phyloP scores from a whole-genome alignment of 2,329 filamentous ascomycete genomes.

The Fusarium continuum region DNA sequence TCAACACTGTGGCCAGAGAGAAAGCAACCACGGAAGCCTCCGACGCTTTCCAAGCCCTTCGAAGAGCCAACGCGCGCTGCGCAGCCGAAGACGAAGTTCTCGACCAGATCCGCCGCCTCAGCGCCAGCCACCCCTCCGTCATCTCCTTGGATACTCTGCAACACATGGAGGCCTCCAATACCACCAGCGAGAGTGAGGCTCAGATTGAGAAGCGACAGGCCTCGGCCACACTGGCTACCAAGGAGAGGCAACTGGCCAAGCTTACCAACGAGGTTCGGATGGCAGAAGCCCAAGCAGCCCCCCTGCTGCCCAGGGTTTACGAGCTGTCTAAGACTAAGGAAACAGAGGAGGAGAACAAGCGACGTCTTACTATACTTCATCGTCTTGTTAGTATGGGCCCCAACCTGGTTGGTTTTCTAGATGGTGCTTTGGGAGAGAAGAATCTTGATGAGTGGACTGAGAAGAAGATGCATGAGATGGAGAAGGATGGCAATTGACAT shows the following conservation, averaged over 20 bases:
- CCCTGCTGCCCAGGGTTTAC: background rate
- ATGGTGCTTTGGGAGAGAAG: background rate
- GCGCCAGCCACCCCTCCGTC: background rate
- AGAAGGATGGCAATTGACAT: background rate
- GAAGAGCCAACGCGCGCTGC: background rate
- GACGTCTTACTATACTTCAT: background rate
- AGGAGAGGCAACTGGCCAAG: background rate
- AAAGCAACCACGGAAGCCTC: background rate
- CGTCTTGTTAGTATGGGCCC: background rate
- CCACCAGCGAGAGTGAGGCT: background rate
- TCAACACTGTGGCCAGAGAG: rapidly evolving
- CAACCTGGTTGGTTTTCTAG: background rate
- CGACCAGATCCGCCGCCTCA: background rate
- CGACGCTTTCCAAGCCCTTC: background rate
- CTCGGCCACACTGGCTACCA: rapidly evolving
- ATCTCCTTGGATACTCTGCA: background rate
- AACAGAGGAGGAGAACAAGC: background rate
- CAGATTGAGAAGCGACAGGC: background rate
- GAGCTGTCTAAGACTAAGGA: background rate
- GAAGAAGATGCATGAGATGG: background rate
- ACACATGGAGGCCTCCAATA: too few relatives aligned
- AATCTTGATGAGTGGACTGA: background rate
- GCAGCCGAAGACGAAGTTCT: background rate
- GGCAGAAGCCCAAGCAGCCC: background rate
- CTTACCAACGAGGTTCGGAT: background rate